Evolutionary conservation across 2,329 filamentous ascomycete genomes (phyloP).

Genomic region (Aspergillus quadricinctus): DNA sequence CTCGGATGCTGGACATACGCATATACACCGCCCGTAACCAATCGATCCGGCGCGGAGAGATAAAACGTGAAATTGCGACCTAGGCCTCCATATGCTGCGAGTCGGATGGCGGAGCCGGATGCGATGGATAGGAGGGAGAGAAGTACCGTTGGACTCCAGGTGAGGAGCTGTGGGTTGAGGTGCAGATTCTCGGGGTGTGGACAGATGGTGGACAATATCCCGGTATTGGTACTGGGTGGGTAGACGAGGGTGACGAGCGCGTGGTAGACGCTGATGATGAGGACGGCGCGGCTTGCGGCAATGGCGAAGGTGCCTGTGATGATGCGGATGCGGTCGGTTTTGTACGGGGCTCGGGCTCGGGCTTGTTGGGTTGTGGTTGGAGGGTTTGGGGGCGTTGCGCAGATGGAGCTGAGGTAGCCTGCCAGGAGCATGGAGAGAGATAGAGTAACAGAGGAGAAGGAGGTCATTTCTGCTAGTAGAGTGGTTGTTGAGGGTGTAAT

Average conservation of each 20-base stretch:
- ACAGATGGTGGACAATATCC: slow-evolving; percentile 13
- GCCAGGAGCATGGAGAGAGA: slow-evolving; percentile 12
- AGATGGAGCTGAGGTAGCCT: slow-evolving; percentile 13
- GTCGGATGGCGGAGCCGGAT: slow-evolving; percentile 23
- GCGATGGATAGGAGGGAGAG: slow-evolving; percentile 16
- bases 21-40: slow-evolving; percentile 49
- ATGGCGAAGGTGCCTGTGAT: slow-evolving; percentile 8
- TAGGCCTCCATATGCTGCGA: slow-evolving; percentile 42
- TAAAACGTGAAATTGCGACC: slow-evolving; percentile 53
- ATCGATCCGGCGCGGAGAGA: slow-evolving; percentile 43
- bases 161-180: slow-evolving; percentile 15
- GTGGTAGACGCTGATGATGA: slow-evolving; percentile 16
- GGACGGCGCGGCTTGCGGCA: slow-evolving; percentile 5
- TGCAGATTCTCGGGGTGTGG: slow-evolving; percentile 13
- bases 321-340: slow-evolving; percentile 15
- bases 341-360: slow-evolving; percentile 3
- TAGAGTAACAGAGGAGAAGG: slow-evolving; percentile 6
- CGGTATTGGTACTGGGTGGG: not conserved
- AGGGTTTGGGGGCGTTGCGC: slow-evolving; percentile 21
- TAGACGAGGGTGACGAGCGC: slow-evolving; percentile 14
- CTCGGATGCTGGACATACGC: slow-evolving; percentile 50
- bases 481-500: not conserved
- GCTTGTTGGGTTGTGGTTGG: slow-evolving; percentile 3
- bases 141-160: slow-evolving; percentile 18
- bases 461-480: slow-evolving; percentile 7